Percentiles rank a stretch among this genome's conserved stretches.
phyloP scores from a whole-genome alignment of 2,329 filamentous ascomycete genomes.

The Calonectria fujianensis region DNA sequence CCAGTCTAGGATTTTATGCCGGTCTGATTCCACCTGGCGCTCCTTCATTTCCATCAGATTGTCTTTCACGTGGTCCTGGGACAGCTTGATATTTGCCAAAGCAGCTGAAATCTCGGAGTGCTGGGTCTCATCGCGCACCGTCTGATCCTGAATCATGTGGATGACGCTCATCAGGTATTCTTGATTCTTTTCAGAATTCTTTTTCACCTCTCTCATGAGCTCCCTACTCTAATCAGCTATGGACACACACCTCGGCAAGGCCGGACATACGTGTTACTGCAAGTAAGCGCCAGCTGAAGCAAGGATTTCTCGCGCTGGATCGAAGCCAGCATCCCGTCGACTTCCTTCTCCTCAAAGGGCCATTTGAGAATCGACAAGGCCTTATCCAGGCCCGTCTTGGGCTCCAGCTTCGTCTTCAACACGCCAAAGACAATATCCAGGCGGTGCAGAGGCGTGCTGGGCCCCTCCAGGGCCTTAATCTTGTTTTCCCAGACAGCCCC shows the following conservation, averaged over 20 bases:
- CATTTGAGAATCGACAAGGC: background rate
- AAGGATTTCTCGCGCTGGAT: conserved; percentile 6
- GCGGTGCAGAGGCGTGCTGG: background rate
- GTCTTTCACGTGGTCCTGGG: background rate
- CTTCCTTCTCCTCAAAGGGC: conserved; percentile 20
- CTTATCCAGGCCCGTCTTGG: background rate
- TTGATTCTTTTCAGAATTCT: conserved; percentile 1
- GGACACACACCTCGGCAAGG: background rate
- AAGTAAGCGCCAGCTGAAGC: conserved; percentile 6
- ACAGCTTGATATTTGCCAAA: background rate
- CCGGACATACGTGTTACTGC: conserved; percentile 5
- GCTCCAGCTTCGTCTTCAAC: conserved; percentile 11
- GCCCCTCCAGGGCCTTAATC: background rate
- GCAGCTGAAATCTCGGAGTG: background rate
- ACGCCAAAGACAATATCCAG: background rate
- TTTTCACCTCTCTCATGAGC: conserved; percentile 6
- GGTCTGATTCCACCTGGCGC: background rate
- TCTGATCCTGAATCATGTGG: background rate
- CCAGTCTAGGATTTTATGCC: background rate
- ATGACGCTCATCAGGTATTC: background rate
- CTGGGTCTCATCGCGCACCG: background rate
- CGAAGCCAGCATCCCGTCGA: background rate
- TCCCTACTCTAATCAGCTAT: conserved; percentile 18
- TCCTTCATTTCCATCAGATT: background rate
- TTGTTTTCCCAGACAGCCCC: background rate